Percentiles rank a stretch among this genome's conserved stretches.
Evolutionary conservation across 441 rosid species (phyloP).

Genomic region (Pelargonium citronellum): DNA sequence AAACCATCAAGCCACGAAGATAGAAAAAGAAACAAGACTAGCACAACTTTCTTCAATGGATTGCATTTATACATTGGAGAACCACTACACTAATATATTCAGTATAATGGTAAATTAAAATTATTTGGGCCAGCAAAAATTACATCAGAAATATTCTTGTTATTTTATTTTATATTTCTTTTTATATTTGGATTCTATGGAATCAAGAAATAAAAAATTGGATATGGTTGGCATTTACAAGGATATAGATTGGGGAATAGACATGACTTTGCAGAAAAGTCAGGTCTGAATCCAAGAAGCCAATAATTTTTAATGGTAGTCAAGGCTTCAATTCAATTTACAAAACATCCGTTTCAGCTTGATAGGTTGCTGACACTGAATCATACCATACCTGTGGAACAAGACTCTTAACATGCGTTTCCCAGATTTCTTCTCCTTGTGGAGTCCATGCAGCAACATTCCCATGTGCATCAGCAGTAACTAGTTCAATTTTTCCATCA

Average conservation of each 20-base stretch:
- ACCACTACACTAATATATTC: too few species aligned
- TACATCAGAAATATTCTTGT: too few species aligned
- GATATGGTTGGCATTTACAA: neutral
- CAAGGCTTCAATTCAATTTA: constrained; percentile 11
- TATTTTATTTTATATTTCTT: too few species aligned
- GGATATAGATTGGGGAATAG: neutral
- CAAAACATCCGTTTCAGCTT: neutral
- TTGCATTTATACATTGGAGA: too few species aligned
- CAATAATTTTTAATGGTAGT: neutral
- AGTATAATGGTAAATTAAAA: too few species aligned
- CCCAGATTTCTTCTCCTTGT: constrained; percentile 91
- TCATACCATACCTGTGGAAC: constrained; percentile 82
- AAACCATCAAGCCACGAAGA: neutral
- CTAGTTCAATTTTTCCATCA: constrained; percentile 96
- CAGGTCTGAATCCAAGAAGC: neutral
- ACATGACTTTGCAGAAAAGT: neutral
- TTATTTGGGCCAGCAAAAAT: too few species aligned
- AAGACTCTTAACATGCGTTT: constrained; percentile 80
- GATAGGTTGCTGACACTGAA: constrained; percentile 8
- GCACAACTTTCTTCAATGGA: too few species aligned
- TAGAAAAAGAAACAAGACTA: neutral
- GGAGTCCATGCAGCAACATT: constrained; percentile 99
- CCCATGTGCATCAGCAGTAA: constrained; percentile 94
- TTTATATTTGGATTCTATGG: neutral
- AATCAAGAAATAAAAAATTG: neutral